Percentiles rank a stretch among this genome's conserved stretches.
Evolutionary conservation across 371 early-diverging fungal species (phyloP).

Genomic region (Mortierella sp.): DNA sequence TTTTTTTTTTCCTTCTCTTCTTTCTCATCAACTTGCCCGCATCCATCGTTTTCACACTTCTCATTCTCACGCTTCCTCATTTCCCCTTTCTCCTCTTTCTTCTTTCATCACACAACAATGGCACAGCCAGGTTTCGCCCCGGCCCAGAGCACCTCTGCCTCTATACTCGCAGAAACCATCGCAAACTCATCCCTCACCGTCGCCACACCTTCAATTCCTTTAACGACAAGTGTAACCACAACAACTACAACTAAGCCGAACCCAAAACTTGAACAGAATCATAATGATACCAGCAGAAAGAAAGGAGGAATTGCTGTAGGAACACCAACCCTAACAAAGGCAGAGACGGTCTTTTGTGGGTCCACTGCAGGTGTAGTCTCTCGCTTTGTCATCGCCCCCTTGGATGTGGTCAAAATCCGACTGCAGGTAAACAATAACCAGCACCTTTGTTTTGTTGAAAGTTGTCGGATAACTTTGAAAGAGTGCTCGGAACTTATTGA

Average conservation of each 20-base stretch:
- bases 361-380: slow-evolving; percentile 79
- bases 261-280: slow-evolving; percentile 5
- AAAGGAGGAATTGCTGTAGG: slow-evolving; percentile 41
- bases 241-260: slow-evolving; percentile 7
- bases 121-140: slow-evolving; percentile 23
- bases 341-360: slow-evolving; percentile 77
- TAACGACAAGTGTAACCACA: neutral
- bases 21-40: slow-evolving; percentile 2
- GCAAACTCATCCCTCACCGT: neutral
- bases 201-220: neutral
- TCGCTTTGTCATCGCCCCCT: slow-evolving; percentile 85
- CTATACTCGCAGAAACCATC: slow-evolving; percentile 7
- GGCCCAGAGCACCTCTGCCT: slow-evolving; percentile 2
- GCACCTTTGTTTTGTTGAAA: neutral
- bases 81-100: neutral
- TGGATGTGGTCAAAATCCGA: slow-evolving; percentile 95
- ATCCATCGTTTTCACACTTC: neutral
- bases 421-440: slow-evolving; percentile 67
- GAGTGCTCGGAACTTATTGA: neutral
- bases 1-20: neutral
- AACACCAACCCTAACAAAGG: slow-evolving; percentile 64
- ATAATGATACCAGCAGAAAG: slow-evolving; percentile 14
- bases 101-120: slow-evolving; percentile 3
- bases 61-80: neutral
- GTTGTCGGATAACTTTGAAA: neutral